These are phyloP conservation scores for Aspergillus fijiensis DNA, from an alignment of 2,329 filamentous ascomycete genomes.

Conservation along the genomic window DNA sequence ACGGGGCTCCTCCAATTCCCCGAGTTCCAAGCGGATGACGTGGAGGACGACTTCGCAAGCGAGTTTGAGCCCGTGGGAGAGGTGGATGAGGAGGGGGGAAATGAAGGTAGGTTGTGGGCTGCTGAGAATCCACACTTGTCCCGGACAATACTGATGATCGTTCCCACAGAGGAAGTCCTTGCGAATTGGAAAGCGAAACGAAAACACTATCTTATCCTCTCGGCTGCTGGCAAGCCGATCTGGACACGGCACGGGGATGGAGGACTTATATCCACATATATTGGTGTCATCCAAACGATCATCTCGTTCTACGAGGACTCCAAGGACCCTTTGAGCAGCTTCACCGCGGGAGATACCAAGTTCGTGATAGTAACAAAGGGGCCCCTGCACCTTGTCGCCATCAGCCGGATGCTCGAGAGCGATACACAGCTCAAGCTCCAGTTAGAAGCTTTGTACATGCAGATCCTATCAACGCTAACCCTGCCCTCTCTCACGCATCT, in stretches of 20 bases:
- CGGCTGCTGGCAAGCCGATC: constrained; percentile 93
- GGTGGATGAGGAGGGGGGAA: constrained; percentile 52
- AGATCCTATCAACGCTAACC: constrained; percentile 92
- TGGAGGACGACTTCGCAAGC: constrained; percentile 65
- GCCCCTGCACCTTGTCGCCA: constrained; percentile 87
- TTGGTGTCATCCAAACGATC: constrained; percentile 93
- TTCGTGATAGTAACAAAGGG: constrained; percentile 86
- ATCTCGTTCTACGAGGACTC: constrained; percentile 92
- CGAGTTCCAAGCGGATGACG: constrained; percentile 46
- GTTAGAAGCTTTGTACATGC: constrained; percentile 94
- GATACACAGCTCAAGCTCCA: constrained; percentile 83
- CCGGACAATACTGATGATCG: constrained; percentile 12
- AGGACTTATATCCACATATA: constrained; percentile 84
- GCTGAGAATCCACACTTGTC: background rate
- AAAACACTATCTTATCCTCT: constrained; percentile 96
- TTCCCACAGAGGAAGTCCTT: constrained; percentile 51
- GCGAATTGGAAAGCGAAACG: constrained; percentile 83
- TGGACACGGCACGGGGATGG: constrained; percentile 94
- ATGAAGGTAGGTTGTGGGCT: constrained; percentile 52
- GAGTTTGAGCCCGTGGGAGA: constrained; percentile 76
- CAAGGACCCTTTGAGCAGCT: constrained; percentile 74
- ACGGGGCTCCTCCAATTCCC: constrained; percentile 34
- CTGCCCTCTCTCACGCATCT: constrained; percentile 82
- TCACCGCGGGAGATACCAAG: constrained; percentile 79
- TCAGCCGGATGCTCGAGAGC: constrained; percentile 89